Conservation (phyloP, 495 filamentous ascomycete genomes). For the Durotheca rogersii region DNA sequence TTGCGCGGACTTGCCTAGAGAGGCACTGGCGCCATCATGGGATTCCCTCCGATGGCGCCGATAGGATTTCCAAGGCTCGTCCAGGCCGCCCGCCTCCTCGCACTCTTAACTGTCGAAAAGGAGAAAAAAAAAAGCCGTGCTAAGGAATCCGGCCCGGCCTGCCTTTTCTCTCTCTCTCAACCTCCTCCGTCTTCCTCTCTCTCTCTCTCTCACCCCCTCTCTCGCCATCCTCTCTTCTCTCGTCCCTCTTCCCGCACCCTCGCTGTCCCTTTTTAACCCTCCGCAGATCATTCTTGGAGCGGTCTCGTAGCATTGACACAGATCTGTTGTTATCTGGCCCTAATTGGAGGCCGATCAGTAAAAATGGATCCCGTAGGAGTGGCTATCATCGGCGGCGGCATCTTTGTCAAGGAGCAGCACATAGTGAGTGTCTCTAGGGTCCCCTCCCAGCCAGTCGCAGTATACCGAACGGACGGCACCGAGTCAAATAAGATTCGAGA, state of each 20-base stretch:
- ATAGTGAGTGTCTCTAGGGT: constrained; percentile 33
- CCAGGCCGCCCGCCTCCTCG: not conserved
- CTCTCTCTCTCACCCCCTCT: too few relatives aligned
- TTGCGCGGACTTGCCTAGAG: constrained; percentile 1
- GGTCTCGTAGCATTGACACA: not conserved
- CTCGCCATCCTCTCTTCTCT: too few relatives aligned
- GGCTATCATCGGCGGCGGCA: constrained; percentile 69
- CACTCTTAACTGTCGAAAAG: too few relatives aligned
- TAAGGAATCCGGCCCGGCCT: not conserved
- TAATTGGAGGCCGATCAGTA: not conserved
- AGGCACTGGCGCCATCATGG: not conserved
- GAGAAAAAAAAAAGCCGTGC: not conserved
- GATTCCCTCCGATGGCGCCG: constrained; percentile 5
- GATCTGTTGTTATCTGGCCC: not conserved
- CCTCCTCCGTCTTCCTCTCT: too few relatives aligned
- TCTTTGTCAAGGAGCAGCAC: constrained; percentile 47
- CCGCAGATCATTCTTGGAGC: not conserved
- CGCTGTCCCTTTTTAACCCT: too few relatives aligned
- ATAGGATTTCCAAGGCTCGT: not conserved
- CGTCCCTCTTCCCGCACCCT: too few relatives aligned
- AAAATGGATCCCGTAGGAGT: constrained; percentile 53
- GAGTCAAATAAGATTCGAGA: not conserved
- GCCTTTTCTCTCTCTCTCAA: not conserved
- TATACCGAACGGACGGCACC: not conserved
- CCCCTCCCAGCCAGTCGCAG: not conserved